Conservation (phyloP, 306 rosid species). For the Boehmeria nivea region DNA sequence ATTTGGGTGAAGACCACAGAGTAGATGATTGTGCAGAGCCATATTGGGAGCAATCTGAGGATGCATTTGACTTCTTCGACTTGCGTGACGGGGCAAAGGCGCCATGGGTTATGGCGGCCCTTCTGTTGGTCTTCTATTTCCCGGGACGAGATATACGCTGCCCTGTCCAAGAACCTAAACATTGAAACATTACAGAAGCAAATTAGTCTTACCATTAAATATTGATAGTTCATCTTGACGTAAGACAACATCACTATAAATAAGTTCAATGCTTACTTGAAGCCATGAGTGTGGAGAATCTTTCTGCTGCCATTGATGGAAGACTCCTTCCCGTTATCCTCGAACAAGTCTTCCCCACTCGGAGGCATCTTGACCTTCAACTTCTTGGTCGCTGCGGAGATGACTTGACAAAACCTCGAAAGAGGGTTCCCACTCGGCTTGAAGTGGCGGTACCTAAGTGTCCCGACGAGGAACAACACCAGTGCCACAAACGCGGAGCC, state of each 20-base stretch:
- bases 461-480: conserved; percentile 78
- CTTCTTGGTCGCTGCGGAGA: conserved; percentile 72
- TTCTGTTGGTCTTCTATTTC: conserved; percentile 58
- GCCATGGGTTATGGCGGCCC: conserved; percentile 53
- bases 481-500: conserved; percentile 79
- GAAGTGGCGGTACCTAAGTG: conserved; percentile 81
- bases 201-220: no score
- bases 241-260: no score
- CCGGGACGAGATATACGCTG: conserved; percentile 74
- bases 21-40: conserved; percentile 98
- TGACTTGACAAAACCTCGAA: conserved; percentile 76
- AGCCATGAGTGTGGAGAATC: conserved; percentile 86
- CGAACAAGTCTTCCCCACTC: conserved; percentile 46
- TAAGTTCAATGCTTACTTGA: conserved; percentile 55
- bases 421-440: conserved; percentile 91
- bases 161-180: conserved; percentile 84
- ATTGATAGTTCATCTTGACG: no score
- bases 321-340: conserved; percentile 34
- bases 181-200: not conserved
- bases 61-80: conserved; percentile 98
- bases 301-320: conserved; percentile 47
- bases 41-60: conserved; percentile 85
- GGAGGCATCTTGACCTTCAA: conserved; percentile 48
- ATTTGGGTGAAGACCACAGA: conserved; percentile 96
- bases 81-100: conserved; percentile 78